Conservation (phyloP, 179 eudicot genomes). For the Silene noctiflora region DNA sequence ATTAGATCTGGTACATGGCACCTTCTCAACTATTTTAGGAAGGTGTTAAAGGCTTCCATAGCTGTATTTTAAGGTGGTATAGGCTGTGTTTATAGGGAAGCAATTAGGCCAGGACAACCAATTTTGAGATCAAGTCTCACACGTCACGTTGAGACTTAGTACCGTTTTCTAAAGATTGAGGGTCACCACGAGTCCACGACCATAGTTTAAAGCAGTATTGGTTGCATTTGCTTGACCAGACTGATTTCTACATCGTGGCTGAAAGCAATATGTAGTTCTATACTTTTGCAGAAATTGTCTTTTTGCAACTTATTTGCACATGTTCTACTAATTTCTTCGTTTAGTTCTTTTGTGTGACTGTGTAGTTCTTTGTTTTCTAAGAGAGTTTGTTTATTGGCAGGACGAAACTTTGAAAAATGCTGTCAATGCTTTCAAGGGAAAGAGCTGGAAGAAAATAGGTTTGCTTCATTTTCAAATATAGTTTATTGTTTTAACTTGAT, state of each 20-base stretch:
- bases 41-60: background rate
- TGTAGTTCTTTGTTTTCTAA: background rate
- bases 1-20: background rate
- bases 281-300: background rate
- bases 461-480: slow-evolving; percentile 6
- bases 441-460: slow-evolving; percentile 98
- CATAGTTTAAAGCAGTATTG: background rate
- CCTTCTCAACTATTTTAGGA: background rate
- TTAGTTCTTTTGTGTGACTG: background rate
- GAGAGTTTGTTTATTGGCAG: slow-evolving; percentile 34
- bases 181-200: background rate
- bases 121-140: no score
- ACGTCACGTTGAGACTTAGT: no score
- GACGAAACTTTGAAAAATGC: slow-evolving; percentile 85
- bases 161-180: no score
- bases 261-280: background rate
- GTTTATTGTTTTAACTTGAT: background rate
- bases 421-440: slow-evolving; percentile 67
- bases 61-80: background rate
- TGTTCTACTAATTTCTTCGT: background rate
- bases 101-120: no score
- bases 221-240: background rate
- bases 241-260: background rate
- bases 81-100: background rate
- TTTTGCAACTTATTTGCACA: background rate